Conservation (phyloP, 352 stramenopile species). For the Phytopythium chamaehyphon region DNA sequence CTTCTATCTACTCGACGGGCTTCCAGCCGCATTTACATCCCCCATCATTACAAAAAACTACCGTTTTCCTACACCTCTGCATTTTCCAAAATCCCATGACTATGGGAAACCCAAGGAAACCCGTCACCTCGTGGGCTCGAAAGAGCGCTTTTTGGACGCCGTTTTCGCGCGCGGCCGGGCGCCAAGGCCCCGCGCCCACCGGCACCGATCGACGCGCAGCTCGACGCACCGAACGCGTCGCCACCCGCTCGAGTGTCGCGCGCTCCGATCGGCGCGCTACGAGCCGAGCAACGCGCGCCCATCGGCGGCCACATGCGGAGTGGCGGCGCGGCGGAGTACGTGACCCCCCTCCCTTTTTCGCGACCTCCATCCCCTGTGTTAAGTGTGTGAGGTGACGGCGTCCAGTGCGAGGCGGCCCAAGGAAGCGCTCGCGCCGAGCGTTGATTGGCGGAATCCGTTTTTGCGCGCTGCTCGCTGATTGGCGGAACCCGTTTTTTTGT, state of each 20-base stretch:
- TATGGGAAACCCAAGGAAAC: not conserved
- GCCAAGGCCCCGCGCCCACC: not conserved
- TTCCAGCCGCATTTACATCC: too few species aligned
- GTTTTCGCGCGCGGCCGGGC: not conserved
- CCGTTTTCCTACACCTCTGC: not conserved
- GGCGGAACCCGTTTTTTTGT: constrained; percentile 16
- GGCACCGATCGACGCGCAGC: not conserved
- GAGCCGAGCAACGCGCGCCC: not conserved
- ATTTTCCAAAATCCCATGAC: not conserved
- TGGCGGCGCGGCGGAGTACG: constrained; percentile 16
- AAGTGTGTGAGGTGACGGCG: not conserved
- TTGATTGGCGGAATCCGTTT: constrained; percentile 37
- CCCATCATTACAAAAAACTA: not conserved
- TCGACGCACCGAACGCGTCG: not conserved
- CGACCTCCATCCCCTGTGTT: constrained; percentile 17
- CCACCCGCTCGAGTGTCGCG: not conserved
- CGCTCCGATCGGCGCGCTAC: constrained; percentile 9
- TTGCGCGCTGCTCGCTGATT: constrained; percentile 24
- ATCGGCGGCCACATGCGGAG: constrained; percentile 24
- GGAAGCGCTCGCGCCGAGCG: not conserved
- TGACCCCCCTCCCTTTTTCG: constrained; percentile 36
- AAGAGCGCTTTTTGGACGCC: not conserved
- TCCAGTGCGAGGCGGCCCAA: not conserved
- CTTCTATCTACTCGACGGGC: too few species aligned
- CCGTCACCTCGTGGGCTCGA: not conserved